Base-by-base conservation (phyloP, 768 basidiomycete genomes). In the Mycena epipterygia region DNA sequence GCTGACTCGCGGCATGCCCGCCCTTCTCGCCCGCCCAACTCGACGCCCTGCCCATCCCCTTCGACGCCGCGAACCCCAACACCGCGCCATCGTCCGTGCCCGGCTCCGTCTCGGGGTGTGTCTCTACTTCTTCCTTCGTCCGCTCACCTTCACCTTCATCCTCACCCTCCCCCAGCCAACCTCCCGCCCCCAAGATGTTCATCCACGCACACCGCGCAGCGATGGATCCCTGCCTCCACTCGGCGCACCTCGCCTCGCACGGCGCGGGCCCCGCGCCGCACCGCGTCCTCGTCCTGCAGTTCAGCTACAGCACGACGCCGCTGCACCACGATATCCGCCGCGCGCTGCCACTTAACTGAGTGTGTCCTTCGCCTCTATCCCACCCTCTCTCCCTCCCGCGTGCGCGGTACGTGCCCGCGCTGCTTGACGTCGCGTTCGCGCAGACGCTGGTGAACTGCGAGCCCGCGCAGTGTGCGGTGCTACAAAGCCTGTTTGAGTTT, bases 401-500 rank as follows among this genome's bases (percentile, higher is more conserved):
- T 55, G 79, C 77, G 14, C 63, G 64, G 1, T 78, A 86, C 60
- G 84, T 84, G 19, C 81, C 85, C 1, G 87, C 84, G 12, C 85
- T 89, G 83, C 79, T 89, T 72, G 90, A 92, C 73, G 76, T 90
- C 9, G 88, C 86, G 37, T 87, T 91, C 70, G 78, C 86, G 0
- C 85, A 82, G 1, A 49, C 64, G 9, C 84, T 87, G 0, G 62
- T 84, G 23, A 77, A 78, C 49, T 90, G 89, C 74, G 81, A 82
- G 32, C 74, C 75, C 4, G 76, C 76, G 30, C 78, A 81, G 41
- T 91, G 91, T 67, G 73, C 79, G 2, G 67, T 80, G 52, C 77
- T 92, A 69, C 74, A 80, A 23, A 69, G 75, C 13, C 71, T 84
- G 55, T 91, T 89, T 75, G 86, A 86, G 72, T 90, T 83, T 76